These are phyloP conservation scores for Euphorbia celastroides DNA, from an alignment of 441 rosid species.

Conservation along the genomic window DNA sequence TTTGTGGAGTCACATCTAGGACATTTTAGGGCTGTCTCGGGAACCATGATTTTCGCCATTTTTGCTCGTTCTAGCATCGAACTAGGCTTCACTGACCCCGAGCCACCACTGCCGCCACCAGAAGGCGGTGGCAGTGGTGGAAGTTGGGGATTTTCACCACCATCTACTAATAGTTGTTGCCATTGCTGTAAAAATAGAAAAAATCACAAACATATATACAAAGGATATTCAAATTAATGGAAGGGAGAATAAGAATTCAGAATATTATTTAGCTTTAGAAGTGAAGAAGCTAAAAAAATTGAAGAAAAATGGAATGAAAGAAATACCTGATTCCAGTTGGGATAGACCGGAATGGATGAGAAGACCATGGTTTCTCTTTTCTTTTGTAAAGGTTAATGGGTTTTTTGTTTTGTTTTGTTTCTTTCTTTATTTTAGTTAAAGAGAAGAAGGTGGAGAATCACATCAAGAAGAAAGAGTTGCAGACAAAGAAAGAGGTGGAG, in stretches of 20 bases:
- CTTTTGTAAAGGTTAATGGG: constrained; percentile 49
- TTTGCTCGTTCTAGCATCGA: constrained; percentile 86
- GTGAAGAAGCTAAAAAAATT: too few relatives aligned
- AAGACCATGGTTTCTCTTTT: constrained; percentile 67
- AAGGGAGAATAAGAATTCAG: constrained; percentile 20
- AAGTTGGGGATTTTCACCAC: constrained; percentile 23
- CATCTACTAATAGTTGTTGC: constrained; percentile 29
- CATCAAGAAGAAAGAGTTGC: constrained; percentile 51
- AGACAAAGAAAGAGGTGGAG: constrained; percentile 31
- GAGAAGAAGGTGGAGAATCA: constrained; percentile 47
- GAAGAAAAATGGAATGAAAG: neutral
- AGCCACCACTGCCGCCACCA: constrained; percentile 31
- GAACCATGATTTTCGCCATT: constrained; percentile 65
- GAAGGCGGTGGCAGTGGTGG: constrained; percentile 37
- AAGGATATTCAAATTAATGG: constrained; percentile 30
- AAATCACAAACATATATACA: constrained; percentile 17
- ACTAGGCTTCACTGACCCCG: constrained; percentile 59
- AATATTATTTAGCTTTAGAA: constrained; percentile 30
- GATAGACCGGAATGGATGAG: constrained; percentile 76
- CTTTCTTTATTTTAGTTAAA: too few relatives aligned
- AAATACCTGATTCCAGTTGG: constrained; percentile 81
- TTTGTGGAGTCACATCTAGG: constrained; percentile 92
- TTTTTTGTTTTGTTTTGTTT: constrained; percentile 20
- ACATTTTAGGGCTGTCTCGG: constrained; percentile 72
- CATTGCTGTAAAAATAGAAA: constrained; percentile 31